Percentiles rank a stretch among this genome's conserved stretches.
These are phyloP conservation scores for Russula sp. DNA, from an alignment of 768 basidiomycete species.

Conservation along the genomic window DNA sequence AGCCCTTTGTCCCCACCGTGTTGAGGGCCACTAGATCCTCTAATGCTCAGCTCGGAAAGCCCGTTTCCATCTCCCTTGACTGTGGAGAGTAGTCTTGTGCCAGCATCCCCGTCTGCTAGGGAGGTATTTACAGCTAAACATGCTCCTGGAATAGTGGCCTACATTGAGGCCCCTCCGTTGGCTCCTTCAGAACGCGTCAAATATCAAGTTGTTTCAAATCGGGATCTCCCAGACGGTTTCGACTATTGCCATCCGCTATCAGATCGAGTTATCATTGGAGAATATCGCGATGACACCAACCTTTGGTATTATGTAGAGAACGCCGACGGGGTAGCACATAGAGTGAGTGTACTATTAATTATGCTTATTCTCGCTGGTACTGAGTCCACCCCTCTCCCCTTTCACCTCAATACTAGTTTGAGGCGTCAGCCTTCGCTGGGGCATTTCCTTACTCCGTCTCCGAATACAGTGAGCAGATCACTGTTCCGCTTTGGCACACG, in stretches of 20 bases:
- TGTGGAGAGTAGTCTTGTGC: not conserved
- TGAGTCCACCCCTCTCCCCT: not conserved
- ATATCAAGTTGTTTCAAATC: conserved; percentile 10
- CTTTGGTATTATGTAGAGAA: conserved; percentile 20
- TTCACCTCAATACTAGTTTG: conserved; percentile 4
- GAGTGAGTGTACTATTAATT: conserved; percentile 3
- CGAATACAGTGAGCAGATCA: conserved; percentile 14
- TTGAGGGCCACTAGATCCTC: not conserved
- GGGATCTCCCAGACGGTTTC: conserved; percentile 15
- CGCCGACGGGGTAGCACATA: conserved; percentile 13
- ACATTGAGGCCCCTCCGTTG: conserved; percentile 5
- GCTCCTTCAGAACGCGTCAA: conserved; percentile 7
- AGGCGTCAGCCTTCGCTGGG: conserved; percentile 3
- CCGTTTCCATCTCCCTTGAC: not conserved
- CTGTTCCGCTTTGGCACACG: not conserved
- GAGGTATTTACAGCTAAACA: not conserved
- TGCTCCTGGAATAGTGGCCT: not conserved
- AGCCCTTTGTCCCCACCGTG: not conserved
- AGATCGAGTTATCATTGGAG: conserved; percentile 12
- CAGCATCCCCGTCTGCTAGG: not conserved
- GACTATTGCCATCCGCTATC: conserved; percentile 13
- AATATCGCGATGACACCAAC: conserved; percentile 13
- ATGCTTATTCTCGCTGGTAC: not conserved
- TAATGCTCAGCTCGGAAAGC: not conserved
- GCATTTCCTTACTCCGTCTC: conserved; percentile 18